A percentile compares a stretch with the other conserved stretches of the same genome.
These are phyloP conservation scores for Petunia hybrid DNA, from an alignment of 305 asterid genomes.

Conservation along the genomic window DNA sequence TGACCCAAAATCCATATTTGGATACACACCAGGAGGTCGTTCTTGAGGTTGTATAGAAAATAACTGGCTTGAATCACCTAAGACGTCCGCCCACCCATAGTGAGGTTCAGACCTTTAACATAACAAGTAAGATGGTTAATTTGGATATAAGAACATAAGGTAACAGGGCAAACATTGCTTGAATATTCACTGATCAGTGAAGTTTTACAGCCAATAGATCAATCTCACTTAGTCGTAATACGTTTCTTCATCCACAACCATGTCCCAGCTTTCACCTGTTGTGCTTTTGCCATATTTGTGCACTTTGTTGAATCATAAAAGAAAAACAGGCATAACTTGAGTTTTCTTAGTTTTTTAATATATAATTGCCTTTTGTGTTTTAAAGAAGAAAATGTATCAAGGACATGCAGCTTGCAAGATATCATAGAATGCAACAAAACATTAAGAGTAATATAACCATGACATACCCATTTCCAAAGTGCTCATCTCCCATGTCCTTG, in stretches of 20 bases:
- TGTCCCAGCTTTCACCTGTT: constrained; percentile 97
- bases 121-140: constrained; percentile 4
- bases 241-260: constrained; percentile 90
- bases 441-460: background rate
- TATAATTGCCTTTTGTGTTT: background rate
- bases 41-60: constrained; percentile 82
- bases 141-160: background rate
- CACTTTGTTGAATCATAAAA: constrained; percentile 65
- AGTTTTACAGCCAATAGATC: background rate
- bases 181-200: background rate
- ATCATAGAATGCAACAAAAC: background rate
- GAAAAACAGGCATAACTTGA: background rate
- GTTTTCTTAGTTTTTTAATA: background rate
- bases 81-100: constrained; percentile 99
- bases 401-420: constrained; percentile 12
- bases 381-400: background rate
- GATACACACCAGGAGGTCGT: constrained; percentile 87
- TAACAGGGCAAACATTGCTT: constrained; percentile 2
- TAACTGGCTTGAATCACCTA: constrained; percentile 86
- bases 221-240: constrained; percentile 70
- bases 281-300: constrained; percentile 97
- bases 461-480: constrained; percentile 92
- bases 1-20: constrained; percentile 75
- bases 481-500: constrained; percentile 99
- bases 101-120: constrained; percentile 87